Evolutionary conservation across 805 yeast genomes (phyloP), one percentile per base, ranked within the genome.

Genomic region (Candida manassasensis): DNA sequence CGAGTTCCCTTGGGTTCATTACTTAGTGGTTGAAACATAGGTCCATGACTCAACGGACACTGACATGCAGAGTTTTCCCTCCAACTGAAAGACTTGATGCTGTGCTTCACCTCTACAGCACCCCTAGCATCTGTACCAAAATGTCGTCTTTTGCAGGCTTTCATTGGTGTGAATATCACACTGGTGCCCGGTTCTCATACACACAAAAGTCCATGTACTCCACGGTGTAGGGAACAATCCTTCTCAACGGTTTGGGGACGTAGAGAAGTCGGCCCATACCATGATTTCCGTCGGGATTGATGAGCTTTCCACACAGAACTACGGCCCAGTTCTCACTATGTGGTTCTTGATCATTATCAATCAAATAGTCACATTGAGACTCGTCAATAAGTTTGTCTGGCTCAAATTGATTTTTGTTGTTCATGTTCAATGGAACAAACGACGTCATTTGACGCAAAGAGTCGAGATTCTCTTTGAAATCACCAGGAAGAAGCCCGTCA

Each of bases 401-500:
- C 32, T 84, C 88, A 49, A 77, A 87, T 29, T 59, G 39, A 52
- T 90, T 89, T 46, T 67, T 61, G 48, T 87, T 81, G 52, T 90
- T 89, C 87, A 86, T 84, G 4, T 79, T 75, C 1, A 44, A 32
- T 1, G 95, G 93, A 1, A 69, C 48, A 1, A 46, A 41, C 15
- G 82, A 67, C 0, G 84, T 71, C 0, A 48, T 48, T 2, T 40
- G 45, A 12, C 34, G 17, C 15, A 58, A 35, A 2, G 47, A 19
- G 1, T 28, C 33, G 4, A 44, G 12, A n/a, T 25, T n/a, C 45
- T 81, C 95, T 3, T 54, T 49, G 51, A 89, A 90, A 48, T 86
- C 93, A 3, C 94, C 95, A 0, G 97, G 97, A 22, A 90, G 63
- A 41, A 89, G 63, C 0, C 97, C 97, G 53, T 81, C 76, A 58